Conservation (phyloP, 2,329 filamentous ascomycete species). For the Penicillium sp. region DNA sequence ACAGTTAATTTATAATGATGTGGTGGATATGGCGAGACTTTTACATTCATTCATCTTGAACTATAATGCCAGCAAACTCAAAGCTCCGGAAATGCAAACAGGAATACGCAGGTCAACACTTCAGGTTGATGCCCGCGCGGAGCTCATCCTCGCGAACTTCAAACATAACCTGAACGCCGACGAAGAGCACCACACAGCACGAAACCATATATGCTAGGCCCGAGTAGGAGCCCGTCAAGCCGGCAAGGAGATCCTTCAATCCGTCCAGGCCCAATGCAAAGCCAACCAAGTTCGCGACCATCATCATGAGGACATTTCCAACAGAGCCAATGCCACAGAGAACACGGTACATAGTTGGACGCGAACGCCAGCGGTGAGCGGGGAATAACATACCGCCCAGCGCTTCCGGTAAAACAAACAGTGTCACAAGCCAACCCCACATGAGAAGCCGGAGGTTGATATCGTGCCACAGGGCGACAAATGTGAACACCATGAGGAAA, state of each 20-base stretch:
- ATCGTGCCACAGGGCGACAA: slow-evolving; percentile 97
- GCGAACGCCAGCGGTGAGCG: slow-evolving; percentile 66
- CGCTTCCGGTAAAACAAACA: slow-evolving; percentile 92
- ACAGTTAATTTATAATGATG: slow-evolving; percentile 9
- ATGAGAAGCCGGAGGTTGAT: slow-evolving; percentile 86
- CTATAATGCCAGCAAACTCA: not conserved
- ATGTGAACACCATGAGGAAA: slow-evolving; percentile 86
- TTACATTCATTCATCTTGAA: slow-evolving; percentile 1
- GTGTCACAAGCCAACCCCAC: slow-evolving; percentile 95
- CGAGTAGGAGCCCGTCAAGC: slow-evolving; percentile 75
- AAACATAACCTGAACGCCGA: slow-evolving; percentile 93
- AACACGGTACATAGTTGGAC: slow-evolving; percentile 74
- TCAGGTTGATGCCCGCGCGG: slow-evolving; percentile 77
- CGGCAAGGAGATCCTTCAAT: slow-evolving; percentile 70
- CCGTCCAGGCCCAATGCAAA: slow-evolving; percentile 93
- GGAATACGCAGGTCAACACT: slow-evolving; percentile 59
- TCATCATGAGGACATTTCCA: slow-evolving; percentile 89
- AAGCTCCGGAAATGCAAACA: not conserved
- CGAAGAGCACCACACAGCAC: slow-evolving; percentile 75
- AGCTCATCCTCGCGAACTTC: slow-evolving; percentile 85
- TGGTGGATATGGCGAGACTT: not conserved
- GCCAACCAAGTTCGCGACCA: slow-evolving; percentile 89
- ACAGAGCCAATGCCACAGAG: slow-evolving; percentile 80
- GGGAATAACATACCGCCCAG: slow-evolving; percentile 74
- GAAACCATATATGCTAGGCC: slow-evolving; percentile 72